Base-by-base conservation (phyloP, 148 eudicot genomes). In the Fagopyrum homotropicum region DNA sequence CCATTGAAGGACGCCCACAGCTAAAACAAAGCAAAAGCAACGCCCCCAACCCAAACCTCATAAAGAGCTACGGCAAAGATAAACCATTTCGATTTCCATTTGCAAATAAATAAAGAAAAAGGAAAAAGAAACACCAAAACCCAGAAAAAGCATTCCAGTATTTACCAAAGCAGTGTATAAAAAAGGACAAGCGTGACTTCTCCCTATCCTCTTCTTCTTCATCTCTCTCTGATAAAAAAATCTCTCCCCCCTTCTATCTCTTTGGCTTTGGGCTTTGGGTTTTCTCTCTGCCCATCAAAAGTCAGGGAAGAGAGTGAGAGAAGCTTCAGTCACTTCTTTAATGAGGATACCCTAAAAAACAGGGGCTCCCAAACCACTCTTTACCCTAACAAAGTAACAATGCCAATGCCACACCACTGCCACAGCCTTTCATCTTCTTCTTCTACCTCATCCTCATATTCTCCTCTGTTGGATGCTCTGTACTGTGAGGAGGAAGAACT, bases 161-260 rank as follows among this genome's bases (percentile, higher is more conserved):
- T 22, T n/a, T 71, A 72, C 74, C 74, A 72, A 26, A 54, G 46
- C n/a, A 10, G 60, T 73, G 76, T 73, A 85, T 76, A 80, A 80
- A 87, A 81, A 82, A 81, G 82, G 83, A 83, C 87, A 83, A 82
- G 89, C 86, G 85, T 85, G 88, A 86, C 75, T 54, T 55, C 74
- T 59, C 82, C 44, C 80, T 43, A 15, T 78, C 6, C 29, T 19
- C 29, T 57, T 57, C 64, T 30, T 63, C 45, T 63, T 12, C 61
- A 26, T 56, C 61, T 56, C 56, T 51, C 15, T 51, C 15, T 16
- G 12, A 15, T 51, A 51, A 11, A 11, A 8, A 17, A 3, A n/a
- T 56, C 29, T 56, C 60, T 55, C 1, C 26, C 4, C 7, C 17
- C 60, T 56, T 10, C 17, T 14, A 35, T 5, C 64, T 54, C n/a